Evolutionary conservation across 305 asterid genomes (phyloP).

Genomic region (Solanum chacoense): DNA sequence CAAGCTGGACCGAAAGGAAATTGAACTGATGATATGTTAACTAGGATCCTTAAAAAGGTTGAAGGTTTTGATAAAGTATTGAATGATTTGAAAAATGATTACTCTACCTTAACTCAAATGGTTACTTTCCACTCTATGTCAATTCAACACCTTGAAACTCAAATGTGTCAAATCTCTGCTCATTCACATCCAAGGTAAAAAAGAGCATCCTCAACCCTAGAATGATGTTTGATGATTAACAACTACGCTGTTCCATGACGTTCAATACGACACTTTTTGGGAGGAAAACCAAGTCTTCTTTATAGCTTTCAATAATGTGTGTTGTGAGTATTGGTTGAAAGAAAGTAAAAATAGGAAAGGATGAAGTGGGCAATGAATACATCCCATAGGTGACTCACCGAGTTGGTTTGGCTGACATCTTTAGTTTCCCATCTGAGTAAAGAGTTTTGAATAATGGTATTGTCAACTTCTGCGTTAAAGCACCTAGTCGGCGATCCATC

Average conservation of each 20-base stretch:
- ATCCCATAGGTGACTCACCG: not conserved
- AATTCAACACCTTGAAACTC: not conserved
- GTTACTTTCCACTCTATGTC: not conserved
- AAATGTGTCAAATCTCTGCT: not conserved
- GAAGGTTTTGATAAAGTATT: not conserved
- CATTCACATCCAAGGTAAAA: not conserved
- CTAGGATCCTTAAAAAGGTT: not conserved
- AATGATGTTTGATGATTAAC: not conserved
- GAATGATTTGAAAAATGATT: not conserved
- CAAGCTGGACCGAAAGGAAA: no score
- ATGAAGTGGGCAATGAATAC: no score
- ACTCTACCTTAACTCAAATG: not conserved
- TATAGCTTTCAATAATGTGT: not conserved
- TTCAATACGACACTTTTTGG: not conserved
- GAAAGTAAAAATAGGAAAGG: not conserved
- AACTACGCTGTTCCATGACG: not conserved
- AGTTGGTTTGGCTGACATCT: not conserved
- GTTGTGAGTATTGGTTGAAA: not conserved
- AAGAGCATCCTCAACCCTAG: not conserved
- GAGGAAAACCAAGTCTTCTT: not conserved
- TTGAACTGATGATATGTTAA: not conserved
- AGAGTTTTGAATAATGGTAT: not conserved
- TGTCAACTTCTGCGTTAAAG: not conserved
- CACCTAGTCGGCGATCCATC: not conserved
- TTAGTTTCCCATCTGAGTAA: no score